phyloP scores from a whole-genome alignment of 129 eudicot species.

The Sambucus nigra region DNA sequence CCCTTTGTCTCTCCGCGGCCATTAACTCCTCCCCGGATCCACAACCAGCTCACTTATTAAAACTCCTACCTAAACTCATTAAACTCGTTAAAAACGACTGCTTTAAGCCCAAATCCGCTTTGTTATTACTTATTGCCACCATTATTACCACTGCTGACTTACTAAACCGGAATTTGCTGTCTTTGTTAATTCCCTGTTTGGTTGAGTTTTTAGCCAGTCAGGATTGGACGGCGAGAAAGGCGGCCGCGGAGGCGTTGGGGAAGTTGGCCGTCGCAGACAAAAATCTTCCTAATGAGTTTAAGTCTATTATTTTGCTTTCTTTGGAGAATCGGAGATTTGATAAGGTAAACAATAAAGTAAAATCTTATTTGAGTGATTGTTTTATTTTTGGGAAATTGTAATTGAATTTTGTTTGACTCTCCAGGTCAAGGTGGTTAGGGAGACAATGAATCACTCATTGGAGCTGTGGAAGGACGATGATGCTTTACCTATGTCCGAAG shows the following conservation, averaged over 20 bases:
- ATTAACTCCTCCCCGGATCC: slow-evolving; percentile 52
- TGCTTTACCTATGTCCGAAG: slow-evolving; percentile 22
- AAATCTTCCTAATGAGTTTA: slow-evolving; percentile 26
- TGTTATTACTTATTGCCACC: slow-evolving; percentile 55
- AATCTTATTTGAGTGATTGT: neutral
- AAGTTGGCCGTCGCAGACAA: slow-evolving; percentile 41
- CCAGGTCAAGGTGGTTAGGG: slow-evolving; percentile 85
- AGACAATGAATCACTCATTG: slow-evolving; percentile 65
- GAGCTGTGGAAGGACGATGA: slow-evolving; percentile 72
- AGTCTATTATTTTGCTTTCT: slow-evolving; percentile 40
- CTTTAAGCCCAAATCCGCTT: slow-evolving; percentile 62
- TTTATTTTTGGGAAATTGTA: neutral
- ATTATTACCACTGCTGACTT: slow-evolving; percentile 51
- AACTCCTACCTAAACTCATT: slow-evolving; percentile 46
- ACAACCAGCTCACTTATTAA: slow-evolving; percentile 43
- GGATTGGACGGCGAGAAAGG: slow-evolving; percentile 83
- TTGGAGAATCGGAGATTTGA: slow-evolving; percentile 65
- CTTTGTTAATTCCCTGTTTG: slow-evolving; percentile 29
- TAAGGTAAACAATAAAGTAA: slow-evolving; percentile 37
- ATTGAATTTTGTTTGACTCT: slow-evolving; percentile 13
- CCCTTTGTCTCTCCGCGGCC: slow-evolving; percentile 75
- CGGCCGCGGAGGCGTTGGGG: slow-evolving; percentile 70
- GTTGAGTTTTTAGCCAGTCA: slow-evolving; percentile 55
- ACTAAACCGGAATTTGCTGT: slow-evolving; percentile 28
- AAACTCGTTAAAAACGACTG: slow-evolving; percentile 44